Base-by-base conservation (phyloP, 108 stramenopile genomes). In the Fistulifera pelliculosa region DNA sequence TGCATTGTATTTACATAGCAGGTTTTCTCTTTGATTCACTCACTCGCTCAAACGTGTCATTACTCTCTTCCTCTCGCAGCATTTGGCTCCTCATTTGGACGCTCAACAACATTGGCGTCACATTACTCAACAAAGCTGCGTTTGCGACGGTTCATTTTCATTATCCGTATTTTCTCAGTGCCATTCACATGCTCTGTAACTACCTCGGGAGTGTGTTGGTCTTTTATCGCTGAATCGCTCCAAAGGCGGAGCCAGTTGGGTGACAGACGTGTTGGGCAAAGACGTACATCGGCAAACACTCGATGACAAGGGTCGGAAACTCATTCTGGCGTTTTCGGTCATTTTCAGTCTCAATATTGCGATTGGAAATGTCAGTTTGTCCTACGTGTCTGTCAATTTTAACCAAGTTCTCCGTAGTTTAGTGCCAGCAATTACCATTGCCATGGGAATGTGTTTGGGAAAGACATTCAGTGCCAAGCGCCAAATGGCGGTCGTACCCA, bases 141-240 rank as follows among this genome's bases (percentile, higher is more conserved):
- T 89, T 88, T 64, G 73, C 79, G 15, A 73, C 44, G 1, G 84
- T 87, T 19, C 74, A 85, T 49, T 93, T 93, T 65, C 74, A 76
- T n/a, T 93, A 93, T 61, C 92, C 92, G 5, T 89, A 81, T 58
- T 81, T 86, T 61, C 58, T 93, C 0, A 76, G 77, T 25, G 80
- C 86, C 44, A 61, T 93, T 43, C 92, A 93, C 61, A 93, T 93
- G 92, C 52, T 71, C 10, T 87, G 78, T 61, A 93, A 93, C 49
- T 58, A 66, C n/a, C 41, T 75, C 21, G 81, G 81, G 10, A 58
- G 57, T 40, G 58, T 65, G 23, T 26, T 78, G 11, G 64, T 83
- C n/a, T 83, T 83, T 57, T 52, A 35, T 64, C 56, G 11, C 23
- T 70, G 12, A 31, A 40, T 27, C 40, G 26, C 5, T 59, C 61